Percentiles rank a stretch among this genome's conserved stretches.
Conservation (phyloP, 2,329 filamentous ascomycete species). For the Exophiala aquamarina region DNA sequence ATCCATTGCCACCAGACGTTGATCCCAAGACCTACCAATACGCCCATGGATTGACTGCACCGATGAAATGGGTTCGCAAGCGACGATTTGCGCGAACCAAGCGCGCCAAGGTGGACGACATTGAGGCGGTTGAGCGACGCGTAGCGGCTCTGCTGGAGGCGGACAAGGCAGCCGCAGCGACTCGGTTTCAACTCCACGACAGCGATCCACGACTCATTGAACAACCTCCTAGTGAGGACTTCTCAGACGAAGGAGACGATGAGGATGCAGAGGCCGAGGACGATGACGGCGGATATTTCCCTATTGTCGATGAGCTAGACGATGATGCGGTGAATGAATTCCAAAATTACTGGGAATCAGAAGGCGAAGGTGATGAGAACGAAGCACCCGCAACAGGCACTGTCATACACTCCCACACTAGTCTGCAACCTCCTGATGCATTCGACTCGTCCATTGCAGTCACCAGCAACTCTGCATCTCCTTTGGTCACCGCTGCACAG, state of each 20-base stretch:
- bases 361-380: constrained; percentile 32
- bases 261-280: constrained; percentile 50
- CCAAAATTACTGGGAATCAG: constrained; percentile 35
- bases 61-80: constrained; percentile 81
- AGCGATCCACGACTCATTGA: constrained; percentile 38
- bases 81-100: constrained; percentile 71
- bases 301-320: constrained; percentile 19
- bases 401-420: constrained; percentile 14
- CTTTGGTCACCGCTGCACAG: constrained; percentile 27
- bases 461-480: constrained; percentile 28
- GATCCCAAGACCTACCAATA: constrained; percentile 69
- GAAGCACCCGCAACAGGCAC: constrained; percentile 31
- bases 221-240: constrained; percentile 43
- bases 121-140: constrained; percentile 78
- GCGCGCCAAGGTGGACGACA: constrained; percentile 76
- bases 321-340: constrained; percentile 34
- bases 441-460: constrained; percentile 28
- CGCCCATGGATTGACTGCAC: constrained; percentile 83
- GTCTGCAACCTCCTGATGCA: constrained; percentile 28
- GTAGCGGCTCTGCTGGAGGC: constrained; percentile 72
- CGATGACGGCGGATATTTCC: constrained; percentile 33
- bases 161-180: constrained; percentile 62
- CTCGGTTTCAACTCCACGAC: constrained; percentile 66
- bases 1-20: constrained; percentile 70
- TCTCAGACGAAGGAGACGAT: constrained; percentile 49